Evolutionary conservation across 495 filamentous ascomycete species (phyloP), one percentile per base, ranked within the genome.

Genomic region (Astrothelium macrocarpum): DNA sequence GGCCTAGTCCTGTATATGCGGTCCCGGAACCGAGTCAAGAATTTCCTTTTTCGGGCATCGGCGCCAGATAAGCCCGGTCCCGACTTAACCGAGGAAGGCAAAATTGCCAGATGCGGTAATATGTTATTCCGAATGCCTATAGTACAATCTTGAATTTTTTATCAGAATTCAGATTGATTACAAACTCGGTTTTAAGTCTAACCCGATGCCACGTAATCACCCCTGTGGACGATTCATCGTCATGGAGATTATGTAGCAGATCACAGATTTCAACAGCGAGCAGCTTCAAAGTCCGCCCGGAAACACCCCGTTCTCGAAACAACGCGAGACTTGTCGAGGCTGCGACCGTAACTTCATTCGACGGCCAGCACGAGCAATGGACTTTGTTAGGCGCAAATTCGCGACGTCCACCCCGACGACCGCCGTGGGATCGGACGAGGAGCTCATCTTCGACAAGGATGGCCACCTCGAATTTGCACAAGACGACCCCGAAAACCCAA

Each of bases 401-500:
- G 14, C 49, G 29, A 56, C 29, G 4, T 56, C 49, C 23, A 26
- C 25, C 49, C 29, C 49, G 49, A 56, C 49, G 49, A 56, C 49
- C 23, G 25, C 29, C 49, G 49, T 10, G 29, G 49, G 7, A 46
- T 45, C 59, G 32, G 63, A 64, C 53, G 66, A 71, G 28, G 65
- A 62, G 0, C 72, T 72, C 4, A 72, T 69, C 64, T 66, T 79
- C 0, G 74, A 80, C 59, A 66, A 71, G 53, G 49, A 78, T 70
- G 78, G 78, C 36, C 72, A 75, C 58, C 65, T 78, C 64, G 70
- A 71, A 36, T 82, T 81, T 66, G 65, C 69, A n/a, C 70, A 70
- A 7, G 75, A 65, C 1, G 79, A 81, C 64, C 72, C 76, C 61
- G 78, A 80, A 45, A 80, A 83, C 61, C 81, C 81, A 7, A 76